Percentiles rank a stretch among this genome's conserved stretches.
These are phyloP conservation scores for Phytophthora pisi DNA, from an alignment of 352 stramenopile genomes.

Conservation along the genomic window DNA sequence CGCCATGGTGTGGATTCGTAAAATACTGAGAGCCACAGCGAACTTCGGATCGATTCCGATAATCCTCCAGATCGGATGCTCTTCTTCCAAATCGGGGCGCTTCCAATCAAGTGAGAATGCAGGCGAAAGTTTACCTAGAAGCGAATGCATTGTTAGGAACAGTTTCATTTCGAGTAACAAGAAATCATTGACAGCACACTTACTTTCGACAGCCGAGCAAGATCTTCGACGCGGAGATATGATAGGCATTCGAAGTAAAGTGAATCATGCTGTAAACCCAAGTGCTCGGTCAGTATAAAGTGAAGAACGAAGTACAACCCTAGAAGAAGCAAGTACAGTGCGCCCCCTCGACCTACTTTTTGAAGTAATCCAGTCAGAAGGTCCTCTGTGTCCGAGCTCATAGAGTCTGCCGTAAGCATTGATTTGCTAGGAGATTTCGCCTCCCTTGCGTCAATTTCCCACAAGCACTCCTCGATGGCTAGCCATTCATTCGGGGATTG, in stretches of 20 bases:
- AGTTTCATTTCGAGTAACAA: not conserved
- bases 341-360: slow-evolving; percentile 27
- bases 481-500: slow-evolving; percentile 50
- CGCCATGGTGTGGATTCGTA: slow-evolving; percentile 67
- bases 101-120: slow-evolving; percentile 44
- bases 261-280: slow-evolving; percentile 30
- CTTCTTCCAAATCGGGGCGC: slow-evolving; percentile 76
- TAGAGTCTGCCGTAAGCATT: slow-evolving; percentile 17
- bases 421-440: slow-evolving; percentile 28
- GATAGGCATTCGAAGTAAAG: slow-evolving; percentile 52
- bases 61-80: slow-evolving; percentile 66
- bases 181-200: not conserved
- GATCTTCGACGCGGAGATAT: slow-evolving; percentile 54
- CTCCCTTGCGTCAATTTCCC: slow-evolving; percentile 57
- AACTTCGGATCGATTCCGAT: slow-evolving; percentile 47
- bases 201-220: slow-evolving; percentile 45
- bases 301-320: no score
- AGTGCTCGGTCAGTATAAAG: not conserved
- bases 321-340: no score
- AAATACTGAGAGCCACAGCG: slow-evolving; percentile 69
- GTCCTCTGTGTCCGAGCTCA: slow-evolving; percentile 24
- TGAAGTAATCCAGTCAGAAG: slow-evolving; percentile 32
- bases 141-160: not conserved
- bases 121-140: slow-evolving; percentile 47
- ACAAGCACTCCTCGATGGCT: slow-evolving; percentile 62